Evolutionary conservation across 768 basidiomycete genomes (phyloP).

Genomic region (Pseudohyphozyma bogoriensis): DNA sequence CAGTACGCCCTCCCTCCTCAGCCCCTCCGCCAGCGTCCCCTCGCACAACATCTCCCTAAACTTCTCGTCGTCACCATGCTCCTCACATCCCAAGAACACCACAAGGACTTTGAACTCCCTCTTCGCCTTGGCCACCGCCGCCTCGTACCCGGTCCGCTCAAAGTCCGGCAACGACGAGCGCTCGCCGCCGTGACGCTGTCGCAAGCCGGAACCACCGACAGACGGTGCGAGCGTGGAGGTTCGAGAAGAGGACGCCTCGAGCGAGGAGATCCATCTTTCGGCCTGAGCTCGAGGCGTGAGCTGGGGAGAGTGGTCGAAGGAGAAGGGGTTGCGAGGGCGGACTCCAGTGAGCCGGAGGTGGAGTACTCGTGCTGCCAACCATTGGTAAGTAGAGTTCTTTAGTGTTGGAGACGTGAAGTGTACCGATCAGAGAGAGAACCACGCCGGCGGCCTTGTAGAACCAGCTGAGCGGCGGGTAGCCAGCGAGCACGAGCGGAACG

Average conservation of each 20-base stretch:
- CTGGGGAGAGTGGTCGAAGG: background rate
- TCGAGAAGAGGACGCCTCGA: slow-evolving; percentile 34
- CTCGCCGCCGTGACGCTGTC: background rate
- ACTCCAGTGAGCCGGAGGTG: slow-evolving; percentile 41
- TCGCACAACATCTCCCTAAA: slow-evolving; percentile 65
- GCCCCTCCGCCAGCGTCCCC: slow-evolving; percentile 53
- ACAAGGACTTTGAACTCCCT: slow-evolving; percentile 64
- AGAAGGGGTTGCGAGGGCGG: slow-evolving; percentile 36
- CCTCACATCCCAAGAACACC: slow-evolving; percentile 70
- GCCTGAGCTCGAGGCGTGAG: slow-evolving; percentile 47
- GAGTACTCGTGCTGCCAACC: slow-evolving; percentile 15
- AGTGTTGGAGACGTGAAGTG: background rate
- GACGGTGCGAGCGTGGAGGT: slow-evolving; percentile 35
- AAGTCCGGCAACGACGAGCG: slow-evolving; percentile 61
- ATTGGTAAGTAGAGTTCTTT: background rate
- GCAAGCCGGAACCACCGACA: background rate
- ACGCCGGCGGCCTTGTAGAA: slow-evolving; percentile 12
- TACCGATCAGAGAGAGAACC: slow-evolving; percentile 8
- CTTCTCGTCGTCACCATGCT: slow-evolving; percentile 66
- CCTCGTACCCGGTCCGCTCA: slow-evolving; percentile 67
- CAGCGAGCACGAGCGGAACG: no score
- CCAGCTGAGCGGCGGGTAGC: no score
- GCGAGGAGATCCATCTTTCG: slow-evolving; percentile 62
- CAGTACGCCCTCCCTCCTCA: slow-evolving; percentile 44
- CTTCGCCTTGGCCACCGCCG: slow-evolving; percentile 59